Evolutionary conservation across 2,329 filamentous ascomycete genomes (phyloP), one percentile per base, ranked within the genome.

Genomic region (Hypocreales sp.): DNA sequence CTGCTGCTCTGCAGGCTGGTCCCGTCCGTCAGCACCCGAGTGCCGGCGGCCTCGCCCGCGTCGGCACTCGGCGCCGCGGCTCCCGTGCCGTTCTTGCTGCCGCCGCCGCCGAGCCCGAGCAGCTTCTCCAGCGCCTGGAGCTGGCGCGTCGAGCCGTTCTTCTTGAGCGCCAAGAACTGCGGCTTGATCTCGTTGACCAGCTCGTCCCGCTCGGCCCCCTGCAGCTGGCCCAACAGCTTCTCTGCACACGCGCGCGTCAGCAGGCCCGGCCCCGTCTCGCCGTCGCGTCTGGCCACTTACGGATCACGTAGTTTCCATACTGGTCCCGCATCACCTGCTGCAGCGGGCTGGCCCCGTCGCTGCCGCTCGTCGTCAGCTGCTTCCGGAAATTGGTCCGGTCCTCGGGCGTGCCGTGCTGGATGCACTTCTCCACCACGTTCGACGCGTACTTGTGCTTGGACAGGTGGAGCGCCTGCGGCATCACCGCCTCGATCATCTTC

Each of bases 401-500:
- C 27, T 74, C 61, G 13, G 67, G 58, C 1, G 71, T 71, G 13
- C 81, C 82, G 38, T 65, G 69, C 30, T 78, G 62, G 33, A 95
- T 77, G 46, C 84, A 92, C 52, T 83, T 87, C 53, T 98, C 90
- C 1, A 98, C 87, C 3, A 98, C 87, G 41, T 98, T 95, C 44
- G 86, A 94, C 1, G 90, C 87, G 44, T 82, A 92, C 49, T 98
- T 98, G 58, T 95, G 83, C 59, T 84, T 93, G 15, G 84, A 93
- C 40, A 83, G 75, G 2, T 59, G 56, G 21, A 93, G 53, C 3
- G 93, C 59, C 31, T 83, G 70, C 9, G 63, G 61, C 37, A 76
- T 74, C 36, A 95, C 77, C 25, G 83, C 60, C 15, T 64, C 55
- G 30, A 93, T 79, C 42, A 94, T 77, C 40, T 64, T 71, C 10